These are phyloP conservation scores for Cymbopogon flexuosus DNA, from an alignment of 202 grass and related monocot species.

Conservation along the genomic window DNA sequence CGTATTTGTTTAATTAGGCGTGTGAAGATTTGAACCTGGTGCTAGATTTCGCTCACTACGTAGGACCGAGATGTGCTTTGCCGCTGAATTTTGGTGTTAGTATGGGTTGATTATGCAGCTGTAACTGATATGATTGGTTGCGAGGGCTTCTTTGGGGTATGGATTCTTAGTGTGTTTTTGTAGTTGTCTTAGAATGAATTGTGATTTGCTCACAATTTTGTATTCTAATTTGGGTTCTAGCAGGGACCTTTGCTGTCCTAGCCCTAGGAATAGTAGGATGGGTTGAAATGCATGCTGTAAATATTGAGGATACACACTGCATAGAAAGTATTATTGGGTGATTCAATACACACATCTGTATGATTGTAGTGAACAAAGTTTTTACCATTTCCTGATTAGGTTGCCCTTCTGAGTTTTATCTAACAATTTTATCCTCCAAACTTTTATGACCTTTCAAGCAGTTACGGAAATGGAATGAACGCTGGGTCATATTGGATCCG, in stretches of 20 bases:
- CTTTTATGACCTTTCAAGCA: conserved; percentile 31
- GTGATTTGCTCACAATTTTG: neutral
- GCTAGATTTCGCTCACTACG: neutral
- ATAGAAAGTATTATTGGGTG: neutral
- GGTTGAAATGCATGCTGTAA: neutral
- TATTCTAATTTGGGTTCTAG: neutral
- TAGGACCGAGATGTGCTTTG: neutral
- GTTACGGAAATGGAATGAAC: conserved; percentile 95
- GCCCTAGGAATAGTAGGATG: neutral
- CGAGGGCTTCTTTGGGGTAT: neutral
- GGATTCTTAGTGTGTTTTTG: neutral
- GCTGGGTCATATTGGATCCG: conserved; percentile 93
- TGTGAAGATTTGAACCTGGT: neutral
- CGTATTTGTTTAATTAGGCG: neutral
- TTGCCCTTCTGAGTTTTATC: neutral
- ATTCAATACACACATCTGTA: neutral
- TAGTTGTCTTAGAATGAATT: neutral
- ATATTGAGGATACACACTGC: neutral
- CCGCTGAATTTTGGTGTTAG: neutral
- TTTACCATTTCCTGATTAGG: neutral
- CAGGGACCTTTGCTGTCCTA: neutral
- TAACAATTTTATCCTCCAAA: conserved; percentile 9
- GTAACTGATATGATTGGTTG: neutral
- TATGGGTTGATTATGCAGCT: neutral
- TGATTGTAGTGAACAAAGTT: neutral